A percentile compares a stretch with the other conserved stretches of the same genome.
These are phyloP conservation scores for Aspergillus sclerotioniger DNA, from an alignment of 495 filamentous ascomycete genomes.

Conservation along the genomic window DNA sequence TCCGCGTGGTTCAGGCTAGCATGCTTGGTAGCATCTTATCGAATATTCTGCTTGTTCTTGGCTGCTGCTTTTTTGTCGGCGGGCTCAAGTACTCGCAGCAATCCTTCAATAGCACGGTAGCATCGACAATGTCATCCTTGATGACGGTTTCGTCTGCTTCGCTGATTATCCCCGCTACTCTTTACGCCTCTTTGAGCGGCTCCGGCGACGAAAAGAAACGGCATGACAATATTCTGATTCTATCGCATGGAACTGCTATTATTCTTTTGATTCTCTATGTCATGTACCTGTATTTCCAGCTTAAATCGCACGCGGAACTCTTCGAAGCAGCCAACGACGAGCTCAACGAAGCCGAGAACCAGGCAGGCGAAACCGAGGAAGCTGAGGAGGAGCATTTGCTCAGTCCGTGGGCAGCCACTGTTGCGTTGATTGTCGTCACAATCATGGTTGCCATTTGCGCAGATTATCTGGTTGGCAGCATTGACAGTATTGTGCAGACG, in stretches of 20 bases:
- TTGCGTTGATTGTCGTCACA: constrained; percentile 74
- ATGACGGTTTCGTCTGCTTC: constrained; percentile 91
- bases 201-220: constrained; percentile 18
- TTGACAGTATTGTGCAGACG: constrained; percentile 80
- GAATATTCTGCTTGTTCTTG: constrained; percentile 90
- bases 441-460: constrained; percentile 86
- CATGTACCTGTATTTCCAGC: constrained; percentile 88
- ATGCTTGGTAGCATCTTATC: constrained; percentile 98
- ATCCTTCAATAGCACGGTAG: constrained; percentile 79
- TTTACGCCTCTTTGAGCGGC: constrained; percentile 56
- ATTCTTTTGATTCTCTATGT: constrained; percentile 87
- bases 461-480: constrained; percentile 90
- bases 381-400: constrained; percentile 60
- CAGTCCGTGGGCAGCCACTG: constrained; percentile 66
- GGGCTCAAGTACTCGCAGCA: constrained; percentile 69
- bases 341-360: constrained; percentile 28
- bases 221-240: constrained; percentile 63
- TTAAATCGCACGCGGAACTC: constrained; percentile 73
- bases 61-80: constrained; percentile 93
- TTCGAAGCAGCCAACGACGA: constrained; percentile 66
- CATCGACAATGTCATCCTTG: constrained; percentile 92
- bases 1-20: constrained; percentile 93
- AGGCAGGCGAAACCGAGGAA: constrained; percentile 29
- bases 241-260: constrained; percentile 88
- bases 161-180: constrained; percentile 87